Evolutionary conservation across 139 green algal genomes (phyloP).

Genomic region (Dunaliella sp.): DNA sequence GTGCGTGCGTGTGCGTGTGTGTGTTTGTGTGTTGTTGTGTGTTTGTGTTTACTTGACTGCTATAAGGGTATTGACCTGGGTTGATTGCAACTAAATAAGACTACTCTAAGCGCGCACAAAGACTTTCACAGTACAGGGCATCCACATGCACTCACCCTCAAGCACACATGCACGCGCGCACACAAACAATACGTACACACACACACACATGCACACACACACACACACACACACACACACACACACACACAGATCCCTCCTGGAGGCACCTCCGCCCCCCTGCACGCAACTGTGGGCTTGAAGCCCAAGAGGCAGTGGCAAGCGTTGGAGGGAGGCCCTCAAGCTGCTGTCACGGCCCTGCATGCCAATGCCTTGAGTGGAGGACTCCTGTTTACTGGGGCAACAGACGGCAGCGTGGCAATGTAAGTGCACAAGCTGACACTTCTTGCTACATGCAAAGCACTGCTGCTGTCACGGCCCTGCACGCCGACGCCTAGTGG

Average conservation of each 20-base stretch:
- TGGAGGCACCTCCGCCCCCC: not conserved
- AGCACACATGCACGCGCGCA: too few species aligned
- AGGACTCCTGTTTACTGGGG: conserved; percentile 49
- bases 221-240: too few species aligned
- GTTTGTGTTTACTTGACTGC: too few species aligned
- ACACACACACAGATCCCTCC: not conserved
- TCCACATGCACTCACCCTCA: too few species aligned
- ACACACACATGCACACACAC: too few species aligned
- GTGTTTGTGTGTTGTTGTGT: too few species aligned
- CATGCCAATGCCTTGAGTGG: conserved; percentile 13
- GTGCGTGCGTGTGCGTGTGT: too few species aligned
- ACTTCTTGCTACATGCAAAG: not conserved
- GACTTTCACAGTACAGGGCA: too few species aligned
- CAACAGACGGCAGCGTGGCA: conserved; percentile 35
- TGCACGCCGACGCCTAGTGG: conserved; percentile 25
- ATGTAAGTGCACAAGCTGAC: conserved; percentile 26
- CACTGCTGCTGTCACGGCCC: conserved; percentile 35
- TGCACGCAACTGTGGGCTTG: not conserved
- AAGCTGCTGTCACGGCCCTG: conserved; percentile 43
- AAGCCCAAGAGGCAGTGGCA: conserved; percentile 47
- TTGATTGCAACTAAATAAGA: too few species aligned
- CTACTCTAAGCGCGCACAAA: too few species aligned
- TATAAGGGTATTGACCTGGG: too few species aligned
- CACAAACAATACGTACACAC: too few species aligned
- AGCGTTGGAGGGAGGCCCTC: conserved; percentile 34